A percentile compares a stretch with the other conserved stretches of the same genome.
Conservation (phyloP, 1,139 yeast genomes). For the Kodamaea suecica region DNA sequence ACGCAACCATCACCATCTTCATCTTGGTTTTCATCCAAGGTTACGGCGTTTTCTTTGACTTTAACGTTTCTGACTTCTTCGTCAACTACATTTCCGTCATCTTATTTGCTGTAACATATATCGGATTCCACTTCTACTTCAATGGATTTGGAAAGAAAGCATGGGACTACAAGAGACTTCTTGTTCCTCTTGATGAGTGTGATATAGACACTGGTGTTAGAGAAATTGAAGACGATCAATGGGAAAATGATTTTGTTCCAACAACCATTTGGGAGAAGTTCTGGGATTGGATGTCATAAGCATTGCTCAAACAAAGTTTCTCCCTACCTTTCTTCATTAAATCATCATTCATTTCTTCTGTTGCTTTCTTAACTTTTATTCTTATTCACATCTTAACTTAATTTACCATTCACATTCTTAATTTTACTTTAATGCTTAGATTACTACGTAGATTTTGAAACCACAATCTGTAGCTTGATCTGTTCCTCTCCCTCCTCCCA, state of each 20-base stretch:
- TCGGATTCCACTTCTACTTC: conserved; percentile 49
- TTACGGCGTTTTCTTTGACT: conserved; percentile 55
- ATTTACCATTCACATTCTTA: no score
- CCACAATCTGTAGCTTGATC: no score
- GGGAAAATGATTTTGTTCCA: conserved; percentile 49
- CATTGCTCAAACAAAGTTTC: no score
- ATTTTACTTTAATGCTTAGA: no score
- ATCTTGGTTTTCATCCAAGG: conserved; percentile 70
- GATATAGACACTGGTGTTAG: conserved; percentile 63
- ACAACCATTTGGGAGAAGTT: conserved; percentile 52
- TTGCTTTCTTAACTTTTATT: no score
- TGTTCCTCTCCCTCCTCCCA: no score
- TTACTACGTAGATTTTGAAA: no score
- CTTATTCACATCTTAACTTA: no score
- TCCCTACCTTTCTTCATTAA: no score
- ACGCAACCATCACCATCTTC: conserved; percentile 49
- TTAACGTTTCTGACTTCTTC: conserved; percentile 55
- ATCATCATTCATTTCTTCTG: no score
- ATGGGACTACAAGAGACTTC: conserved; percentile 30
- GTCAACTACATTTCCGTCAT: conserved; percentile 66
- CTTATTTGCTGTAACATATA: conserved; percentile 51
- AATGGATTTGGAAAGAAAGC: conserved; percentile 37
- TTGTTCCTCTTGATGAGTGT: conserved; percentile 50
- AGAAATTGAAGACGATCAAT: conserved; percentile 50
- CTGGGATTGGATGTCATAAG: conserved; percentile 32